Evolutionary conservation across 75 land plant species (phyloP), one percentile per base, ranked within the genome.

Genomic region (Cryptomeria japonica): DNA sequence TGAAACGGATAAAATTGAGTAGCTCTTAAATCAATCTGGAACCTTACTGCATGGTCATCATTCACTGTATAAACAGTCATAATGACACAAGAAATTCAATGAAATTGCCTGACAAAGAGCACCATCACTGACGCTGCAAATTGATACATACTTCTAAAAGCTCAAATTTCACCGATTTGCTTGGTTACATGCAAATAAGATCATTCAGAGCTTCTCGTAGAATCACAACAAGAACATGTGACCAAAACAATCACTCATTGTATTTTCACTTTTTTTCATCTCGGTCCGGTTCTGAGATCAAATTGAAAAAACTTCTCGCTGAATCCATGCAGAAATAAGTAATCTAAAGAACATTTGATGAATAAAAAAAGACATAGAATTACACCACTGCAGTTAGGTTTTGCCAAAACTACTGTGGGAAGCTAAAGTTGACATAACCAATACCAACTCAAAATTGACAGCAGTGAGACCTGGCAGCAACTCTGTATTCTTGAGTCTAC

Each of bases 341-440:
- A n/a, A 41, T 82, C 84, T 28, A 46, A 80, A 16, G 8, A 0
- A 75, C 14, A 32, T 32, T 34, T 34, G 34, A 34, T 75, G 77
- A 75, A 32, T 31, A 3, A 32, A 75, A 75, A 32, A 49, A 11
- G 8, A 80, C 2, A 82, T 25, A 82, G 16, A 82, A 82, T 46
- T 82, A 82, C 84, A 75, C 84, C 51, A 82, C 47, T 75, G 77
- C 84, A 82, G 15, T 42, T 46, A 25, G 15, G 32, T 82, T 82
- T 82, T 82, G 14, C 83, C 49, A 39, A 19, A 80, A 80, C 44
- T 42, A 80, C 83, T 42, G 83, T 80, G 83, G 77, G n/a, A 80
- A 80, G 31, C 32, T n/a, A 44, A 82, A 41, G n/a, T 44, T 22
- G 4, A 82, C 49, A 46, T 39, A 82, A n/a, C 84, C 51, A 31